These are phyloP conservation scores for Diaporthe citri DNA, from an alignment of 2,329 filamentous ascomycete species.

Conservation along the genomic window DNA sequence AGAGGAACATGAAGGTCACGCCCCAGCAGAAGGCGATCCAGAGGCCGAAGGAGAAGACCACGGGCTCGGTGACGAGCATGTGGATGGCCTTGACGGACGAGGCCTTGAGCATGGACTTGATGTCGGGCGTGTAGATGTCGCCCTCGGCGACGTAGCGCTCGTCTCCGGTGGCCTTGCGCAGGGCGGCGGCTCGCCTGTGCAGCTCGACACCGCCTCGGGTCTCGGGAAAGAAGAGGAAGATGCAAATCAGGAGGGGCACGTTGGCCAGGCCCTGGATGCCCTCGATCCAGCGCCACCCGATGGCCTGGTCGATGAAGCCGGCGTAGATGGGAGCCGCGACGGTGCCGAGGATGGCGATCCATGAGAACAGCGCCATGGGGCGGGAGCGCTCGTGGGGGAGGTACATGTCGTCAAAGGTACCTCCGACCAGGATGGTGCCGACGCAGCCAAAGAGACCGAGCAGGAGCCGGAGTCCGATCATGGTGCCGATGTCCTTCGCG, in stretches of 20 bases:
- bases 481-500: conserved; percentile 61
- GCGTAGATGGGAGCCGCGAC: conserved; percentile 66
- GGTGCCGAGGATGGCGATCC: conserved; percentile 64
- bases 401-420: conserved; percentile 64
- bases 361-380: conserved; percentile 62
- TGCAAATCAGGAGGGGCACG: conserved; percentile 53
- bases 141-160: conserved; percentile 63
- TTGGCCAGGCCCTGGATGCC: conserved; percentile 65
- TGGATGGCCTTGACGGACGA: conserved; percentile 58
- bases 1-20: conserved; percentile 66
- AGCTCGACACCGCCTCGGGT: conserved; percentile 48
- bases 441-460: conserved; percentile 64
- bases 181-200: conserved; percentile 60
- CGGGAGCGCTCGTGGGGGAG: conserved; percentile 57
- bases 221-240: conserved; percentile 47
- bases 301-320: conserved; percentile 64
- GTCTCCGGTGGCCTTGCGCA: conserved; percentile 61
- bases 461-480: conserved; percentile 59
- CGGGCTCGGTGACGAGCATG: conserved; percentile 39
- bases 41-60: conserved; percentile 38
- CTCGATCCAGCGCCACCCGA: conserved; percentile 67
- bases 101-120: conserved; percentile 59
- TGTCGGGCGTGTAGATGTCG: conserved; percentile 62
- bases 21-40: conserved; percentile 54
- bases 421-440: conserved; percentile 62